phyloP scores from a whole-genome alignment of 2,329 filamentous ascomycete species.

The Meredithiella fracta region DNA sequence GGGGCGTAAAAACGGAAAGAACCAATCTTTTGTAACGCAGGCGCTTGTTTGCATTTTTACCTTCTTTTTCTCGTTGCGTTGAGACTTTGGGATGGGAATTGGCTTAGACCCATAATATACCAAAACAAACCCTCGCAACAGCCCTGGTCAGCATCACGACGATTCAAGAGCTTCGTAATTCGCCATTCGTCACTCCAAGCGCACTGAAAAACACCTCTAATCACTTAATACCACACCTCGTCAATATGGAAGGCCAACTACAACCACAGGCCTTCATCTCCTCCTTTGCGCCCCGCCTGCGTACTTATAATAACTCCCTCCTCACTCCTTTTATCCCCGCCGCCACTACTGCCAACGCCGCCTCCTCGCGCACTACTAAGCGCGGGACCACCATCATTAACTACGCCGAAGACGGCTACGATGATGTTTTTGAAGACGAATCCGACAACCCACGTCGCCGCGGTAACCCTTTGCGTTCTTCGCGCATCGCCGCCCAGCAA shows the following conservation, averaged over 20 bases:
- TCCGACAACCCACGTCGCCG: constrained; percentile 61
- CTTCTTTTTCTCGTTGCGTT: not conserved
- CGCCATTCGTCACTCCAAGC: not conserved
- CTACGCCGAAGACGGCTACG: constrained; percentile 91
- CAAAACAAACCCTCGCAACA: not conserved
- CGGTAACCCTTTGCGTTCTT: constrained; percentile 67
- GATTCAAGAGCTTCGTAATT: not conserved
- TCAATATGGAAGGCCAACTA: constrained; percentile 8
- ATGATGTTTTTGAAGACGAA: constrained; percentile 55
- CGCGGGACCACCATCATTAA: constrained; percentile 93
- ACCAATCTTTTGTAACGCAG: not conserved
- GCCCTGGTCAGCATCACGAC: not conserved
- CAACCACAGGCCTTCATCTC: constrained; percentile 74
- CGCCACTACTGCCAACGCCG: constrained; percentile 40
- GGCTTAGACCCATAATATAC: not conserved
- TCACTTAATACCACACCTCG: no score
- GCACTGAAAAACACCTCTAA: not conserved
- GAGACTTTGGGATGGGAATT: not conserved
- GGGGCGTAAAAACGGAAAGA: not conserved
- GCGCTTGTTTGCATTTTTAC: not conserved
- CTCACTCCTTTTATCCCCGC: constrained; percentile 69
- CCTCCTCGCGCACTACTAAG: constrained; percentile 74
- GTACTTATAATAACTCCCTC: constrained; percentile 81
- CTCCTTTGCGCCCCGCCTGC: constrained; percentile 78
- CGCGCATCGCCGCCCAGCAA: constrained; percentile 36